Evolutionary conservation across 768 basidiomycete species (phyloP), one percentile per base, ranked within the genome.

Genomic region (Phanerodontia chrysosporium): DNA sequence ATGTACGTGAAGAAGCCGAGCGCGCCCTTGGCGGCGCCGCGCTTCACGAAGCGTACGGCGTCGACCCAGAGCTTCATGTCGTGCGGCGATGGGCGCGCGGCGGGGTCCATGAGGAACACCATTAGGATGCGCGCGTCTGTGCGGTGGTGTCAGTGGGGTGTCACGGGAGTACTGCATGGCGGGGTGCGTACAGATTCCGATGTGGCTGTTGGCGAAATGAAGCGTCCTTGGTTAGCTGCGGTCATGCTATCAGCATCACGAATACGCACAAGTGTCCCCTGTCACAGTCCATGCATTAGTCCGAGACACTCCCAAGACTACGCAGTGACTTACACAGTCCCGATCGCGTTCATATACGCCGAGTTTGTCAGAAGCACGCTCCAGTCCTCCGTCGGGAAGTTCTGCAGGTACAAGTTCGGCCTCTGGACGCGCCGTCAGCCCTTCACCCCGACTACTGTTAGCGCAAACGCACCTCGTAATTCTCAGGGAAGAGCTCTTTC

Each of bases 51-150:
- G 21, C 78, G 74, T 28, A 82, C 68, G 29, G 75, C 71, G 66
- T 83, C 80, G 28, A 84, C 82, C 82, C 82, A 83, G 13, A 82
- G 72, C 67, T 80, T 79, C 81, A 80, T 82, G 62, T 81, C 80
- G 52, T 76, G 75, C 2, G 75, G 70, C 13, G 69, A 60, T 0
- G 81, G 82, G 0, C 79, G 72, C 0, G 81, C 76, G 44, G 65
- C 66, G n/a, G 69, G 59, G 65, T 83, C 80, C 62, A 81, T 70
- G 25, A 83, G 74, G 46, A 82, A 74, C 2, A 75, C 76, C 9
- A 81, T 69, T 13, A 82, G 75, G 24, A 81, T 79, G 24, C 80
- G 78, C 9, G 76, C 80, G 59, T 81, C 76, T 78, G 51, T 12
- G 0, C 13, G 1, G 35, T 22, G 52, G 22, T 30, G n/a, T n/a